Base-by-base conservation (phyloP, 257 asterid species). In the Gardenia jasminoides region DNA sequence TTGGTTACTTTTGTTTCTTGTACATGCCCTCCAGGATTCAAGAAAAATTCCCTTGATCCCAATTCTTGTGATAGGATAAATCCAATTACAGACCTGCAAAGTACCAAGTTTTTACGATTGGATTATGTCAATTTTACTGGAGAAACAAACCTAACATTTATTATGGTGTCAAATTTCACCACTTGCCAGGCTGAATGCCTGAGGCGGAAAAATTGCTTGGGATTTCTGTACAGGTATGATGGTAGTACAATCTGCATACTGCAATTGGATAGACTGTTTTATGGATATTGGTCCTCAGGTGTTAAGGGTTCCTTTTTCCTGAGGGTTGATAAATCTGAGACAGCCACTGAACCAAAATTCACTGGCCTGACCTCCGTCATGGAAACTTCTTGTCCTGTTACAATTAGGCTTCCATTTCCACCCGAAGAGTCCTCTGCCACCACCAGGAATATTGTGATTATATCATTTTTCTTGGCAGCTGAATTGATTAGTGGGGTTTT, bases 21-120 rank as follows among this genome's bases (percentile, higher is more conserved):
- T 41, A 80, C 86, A 4, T 93, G 97, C 83, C 97, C 97, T 64
- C 97, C 98, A 17, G 98, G 97, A 77, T 93, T 86, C 70, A 71
- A 17, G 66, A 78, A 64, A 69, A 72, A 62, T 31, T 47, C 30
- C 13, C 79, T 66, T 59, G 77, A 80, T 62, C 76, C 41, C 41
- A 36, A 36, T 36, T 79, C 91, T 7, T 93, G 98, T 47, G 82
- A 72, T 74, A 78, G 88, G 82, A 89, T 84, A 68, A 77, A 47
- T 11, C 84, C 82, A 7, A 67, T 90, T 8, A 70, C n/a, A 80
- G 82, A 81, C 44, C 74, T 59, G 50, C 74, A 48, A 47, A 84
- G 70, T 8, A 91, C 79, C 76, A 91, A 85, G 86, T 93, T 91
- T 75, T 79, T 93, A 2, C 81, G 76, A 54, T n/a, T 92, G 81